Conservation (phyloP, 1,284 basidiomycete genomes). For the Stereum hirsutum region DNA sequence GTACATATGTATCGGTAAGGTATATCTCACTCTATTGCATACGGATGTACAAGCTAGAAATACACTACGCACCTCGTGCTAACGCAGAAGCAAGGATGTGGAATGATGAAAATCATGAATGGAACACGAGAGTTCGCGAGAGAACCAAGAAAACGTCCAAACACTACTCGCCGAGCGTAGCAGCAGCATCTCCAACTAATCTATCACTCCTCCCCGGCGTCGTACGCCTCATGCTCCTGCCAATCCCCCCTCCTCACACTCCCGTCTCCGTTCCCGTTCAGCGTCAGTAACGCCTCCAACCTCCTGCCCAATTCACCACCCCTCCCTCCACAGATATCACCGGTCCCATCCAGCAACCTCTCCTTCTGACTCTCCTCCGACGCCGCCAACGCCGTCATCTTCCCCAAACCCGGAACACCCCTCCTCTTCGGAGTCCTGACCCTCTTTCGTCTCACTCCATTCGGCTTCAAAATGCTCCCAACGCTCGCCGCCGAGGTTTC, state of each 20-base stretch:
- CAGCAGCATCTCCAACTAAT: too few species aligned
- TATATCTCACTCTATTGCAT: too few species aligned
- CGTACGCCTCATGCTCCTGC: slow-evolving; percentile 19
- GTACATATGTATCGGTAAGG: too few species aligned
- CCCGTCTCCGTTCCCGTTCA: slow-evolving; percentile 23
- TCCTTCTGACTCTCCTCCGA: slow-evolving; percentile 49
- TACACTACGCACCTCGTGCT: too few species aligned
- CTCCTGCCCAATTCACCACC: slow-evolving; percentile 67
- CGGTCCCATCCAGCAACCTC: slow-evolving; percentile 55
- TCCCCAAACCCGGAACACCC: not conserved
- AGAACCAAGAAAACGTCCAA: too few species aligned
- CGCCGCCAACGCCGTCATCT: slow-evolving; percentile 12
- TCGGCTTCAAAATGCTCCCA: slow-evolving; percentile 9
- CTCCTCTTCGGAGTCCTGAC: slow-evolving; percentile 5
- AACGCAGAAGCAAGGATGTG: too few species aligned
- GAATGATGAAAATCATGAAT: too few species aligned
- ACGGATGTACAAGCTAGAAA: too few species aligned
- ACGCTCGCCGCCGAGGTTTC: slow-evolving; percentile 5
- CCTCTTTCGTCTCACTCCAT: slow-evolving; percentile 9
- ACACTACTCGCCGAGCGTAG: too few species aligned
- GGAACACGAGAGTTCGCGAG: too few species aligned
- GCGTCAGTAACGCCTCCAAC: slow-evolving; percentile 57
- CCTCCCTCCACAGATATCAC: slow-evolving; percentile 66
- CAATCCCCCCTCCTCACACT: slow-evolving; percentile 17
- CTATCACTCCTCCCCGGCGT: slow-evolving; percentile 13